Conservation (phyloP, 169 alveolate genomes). For the Perkinsus marinus region DNA sequence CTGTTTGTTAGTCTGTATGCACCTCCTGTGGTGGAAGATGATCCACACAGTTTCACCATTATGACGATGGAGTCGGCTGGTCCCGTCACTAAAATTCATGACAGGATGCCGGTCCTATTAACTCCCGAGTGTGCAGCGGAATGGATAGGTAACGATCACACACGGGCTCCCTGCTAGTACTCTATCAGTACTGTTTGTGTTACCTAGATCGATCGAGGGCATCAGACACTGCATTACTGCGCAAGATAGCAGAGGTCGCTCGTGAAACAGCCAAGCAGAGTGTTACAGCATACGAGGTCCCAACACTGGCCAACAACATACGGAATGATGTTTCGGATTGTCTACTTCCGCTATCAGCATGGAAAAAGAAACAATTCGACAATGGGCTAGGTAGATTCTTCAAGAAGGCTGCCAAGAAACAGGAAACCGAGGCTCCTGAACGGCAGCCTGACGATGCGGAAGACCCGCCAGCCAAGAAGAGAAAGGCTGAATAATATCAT, state of each 20-base stretch:
- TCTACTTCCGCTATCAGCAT: not conserved
- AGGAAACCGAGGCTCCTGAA: not conserved
- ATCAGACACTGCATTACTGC: not conserved
- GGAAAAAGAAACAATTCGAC: not conserved
- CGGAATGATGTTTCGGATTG: not conserved
- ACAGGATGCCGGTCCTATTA: not conserved
- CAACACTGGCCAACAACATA: not conserved
- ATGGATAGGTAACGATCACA: not conserved
- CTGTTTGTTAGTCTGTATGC: not conserved
- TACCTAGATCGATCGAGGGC: not conserved
- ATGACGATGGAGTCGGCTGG: not conserved
- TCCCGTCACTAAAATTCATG: not conserved
- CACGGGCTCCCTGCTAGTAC: not conserved
- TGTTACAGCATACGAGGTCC: not conserved
- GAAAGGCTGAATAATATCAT: not conserved
- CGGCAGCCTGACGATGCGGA: not conserved
- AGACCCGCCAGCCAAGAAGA: not conserved
- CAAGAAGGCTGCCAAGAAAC: not conserved
- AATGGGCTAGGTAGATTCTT: not conserved
- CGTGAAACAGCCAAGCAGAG: not conserved
- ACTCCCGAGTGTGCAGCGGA: not conserved
- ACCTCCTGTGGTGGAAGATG: not conserved
- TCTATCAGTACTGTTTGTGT: not conserved
- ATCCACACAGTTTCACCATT: not conserved
- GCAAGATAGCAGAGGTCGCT: not conserved